Percentiles rank a stretch among this genome's conserved stretches.
phyloP scores from a whole-genome alignment of 768 basidiomycete species.

The Chlorophyllum brunneum region DNA sequence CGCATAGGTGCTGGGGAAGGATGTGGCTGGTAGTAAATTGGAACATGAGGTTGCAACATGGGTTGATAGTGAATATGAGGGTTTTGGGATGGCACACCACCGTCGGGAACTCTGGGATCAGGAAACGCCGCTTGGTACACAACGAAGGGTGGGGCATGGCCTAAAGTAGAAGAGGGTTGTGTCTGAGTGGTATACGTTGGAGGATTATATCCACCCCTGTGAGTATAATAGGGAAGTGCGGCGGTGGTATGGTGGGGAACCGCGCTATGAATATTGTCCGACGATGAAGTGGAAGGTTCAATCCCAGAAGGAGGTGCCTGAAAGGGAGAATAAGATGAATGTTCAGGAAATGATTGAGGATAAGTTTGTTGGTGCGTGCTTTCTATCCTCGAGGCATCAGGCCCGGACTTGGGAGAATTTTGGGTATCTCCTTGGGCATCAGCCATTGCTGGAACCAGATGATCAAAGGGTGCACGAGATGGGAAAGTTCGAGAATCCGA shows the following conservation, averaged over 20 bases:
- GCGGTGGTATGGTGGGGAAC: conserved; percentile 25
- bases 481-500: neutral
- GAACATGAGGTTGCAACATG: conserved; percentile 33
- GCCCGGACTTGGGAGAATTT: neutral
- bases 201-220: conserved; percentile 39
- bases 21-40: conserved; percentile 36
- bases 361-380: neutral
- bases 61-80: conserved; percentile 38
- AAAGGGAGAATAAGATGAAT: neutral
- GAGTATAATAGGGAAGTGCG: conserved; percentile 28
- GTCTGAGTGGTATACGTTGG: conserved; percentile 39
- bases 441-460: neutral
- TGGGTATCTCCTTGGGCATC: neutral
- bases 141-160: conserved; percentile 29
- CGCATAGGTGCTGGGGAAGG: conserved; percentile 24
- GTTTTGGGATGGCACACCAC: conserved; percentile 34
- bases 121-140: conserved; percentile 33
- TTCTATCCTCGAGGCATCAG: neutral
- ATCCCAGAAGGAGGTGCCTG: neutral
- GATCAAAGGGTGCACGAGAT: neutral
- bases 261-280: conserved; percentile 20
- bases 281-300: conserved; percentile 12
- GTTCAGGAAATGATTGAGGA: neutral
- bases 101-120: conserved; percentile 29
- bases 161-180: conserved; percentile 33